Conservation (phyloP, 164 flowering plant genomes). For the Sedum album region DNA sequence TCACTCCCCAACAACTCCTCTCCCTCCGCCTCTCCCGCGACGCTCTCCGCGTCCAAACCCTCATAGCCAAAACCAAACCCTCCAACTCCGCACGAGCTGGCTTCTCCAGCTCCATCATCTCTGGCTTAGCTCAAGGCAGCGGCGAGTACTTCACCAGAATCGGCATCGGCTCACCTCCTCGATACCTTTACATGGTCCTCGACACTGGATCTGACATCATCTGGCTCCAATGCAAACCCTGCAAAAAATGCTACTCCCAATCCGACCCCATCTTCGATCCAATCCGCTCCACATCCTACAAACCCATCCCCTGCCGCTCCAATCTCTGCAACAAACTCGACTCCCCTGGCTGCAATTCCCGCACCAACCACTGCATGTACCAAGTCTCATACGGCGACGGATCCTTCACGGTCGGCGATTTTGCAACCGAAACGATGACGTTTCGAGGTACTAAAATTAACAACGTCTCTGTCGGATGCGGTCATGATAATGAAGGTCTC, state of each 20-base stretch:
- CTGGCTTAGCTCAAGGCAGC: conserved; percentile 81
- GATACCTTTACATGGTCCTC: conserved; percentile 63
- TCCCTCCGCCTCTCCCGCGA: conserved; percentile 53
- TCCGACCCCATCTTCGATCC: conserved; percentile 84
- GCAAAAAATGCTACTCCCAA: conserved; percentile 76
- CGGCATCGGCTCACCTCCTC: conserved; percentile 81
- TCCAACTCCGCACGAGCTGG: conserved; percentile 3
- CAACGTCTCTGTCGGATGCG: conserved; percentile 76
- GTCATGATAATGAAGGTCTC: conserved; percentile 88
- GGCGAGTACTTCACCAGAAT: conserved; percentile 92
- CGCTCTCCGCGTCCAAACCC: conserved; percentile 29
- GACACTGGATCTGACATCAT: conserved; percentile 93
- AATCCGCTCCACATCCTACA: conserved; percentile 36
- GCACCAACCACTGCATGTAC: conserved; percentile 44
- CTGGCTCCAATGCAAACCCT: conserved; percentile 92
- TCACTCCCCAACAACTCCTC: conserved; percentile 51
- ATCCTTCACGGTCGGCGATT: conserved; percentile 81
- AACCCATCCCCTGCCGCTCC: conserved; percentile 39
- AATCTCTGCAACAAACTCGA: conserved; percentile 59
- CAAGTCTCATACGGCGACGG: conserved; percentile 96
- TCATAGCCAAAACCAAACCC: conserved; percentile 13
- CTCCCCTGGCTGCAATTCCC: conserved; percentile 49
- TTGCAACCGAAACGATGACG: conserved; percentile 73
- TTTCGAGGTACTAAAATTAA: conserved; percentile 47
- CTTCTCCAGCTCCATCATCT: conserved; percentile 67